phyloP scores from a whole-genome alignment of 371 early-diverging fungal genomes.

The Dipsacomyces acuminosporus region DNA sequence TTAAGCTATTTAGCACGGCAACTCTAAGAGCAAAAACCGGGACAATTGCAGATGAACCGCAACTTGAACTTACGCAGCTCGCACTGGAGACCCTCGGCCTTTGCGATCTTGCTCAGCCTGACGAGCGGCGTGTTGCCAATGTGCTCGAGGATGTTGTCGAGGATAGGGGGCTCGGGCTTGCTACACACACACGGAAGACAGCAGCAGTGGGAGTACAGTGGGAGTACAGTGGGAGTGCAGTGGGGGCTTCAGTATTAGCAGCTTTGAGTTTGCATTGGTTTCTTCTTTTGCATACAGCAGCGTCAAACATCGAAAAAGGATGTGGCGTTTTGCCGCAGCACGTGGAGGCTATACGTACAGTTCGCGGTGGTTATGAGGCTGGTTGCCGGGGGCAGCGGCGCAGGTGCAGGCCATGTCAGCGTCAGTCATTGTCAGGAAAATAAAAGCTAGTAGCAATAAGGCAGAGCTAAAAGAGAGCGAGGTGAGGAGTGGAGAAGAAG shows the following conservation, averaged over 20 bases:
- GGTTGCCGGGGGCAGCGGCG: conserved; percentile 34
- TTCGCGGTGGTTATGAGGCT: conserved; percentile 41
- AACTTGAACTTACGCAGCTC: conserved; percentile 72
- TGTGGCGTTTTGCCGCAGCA: too few species aligned
- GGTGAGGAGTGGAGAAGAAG: neutral
- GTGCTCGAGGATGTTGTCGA: conserved; percentile 79
- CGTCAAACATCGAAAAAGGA: too few species aligned
- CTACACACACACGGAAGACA: too few species aligned
- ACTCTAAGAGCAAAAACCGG: too few species aligned
- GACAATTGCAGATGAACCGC: too few species aligned
- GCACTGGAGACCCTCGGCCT: conserved; percentile 84
- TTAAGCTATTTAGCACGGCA: too few species aligned
- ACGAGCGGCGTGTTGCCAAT: conserved; percentile 96
- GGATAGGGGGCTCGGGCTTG: conserved; percentile 61
- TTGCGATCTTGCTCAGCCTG: conserved; percentile 78
- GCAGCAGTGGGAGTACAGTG: neutral
- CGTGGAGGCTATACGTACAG: conserved; percentile 19
- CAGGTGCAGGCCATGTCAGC: conserved; percentile 42
- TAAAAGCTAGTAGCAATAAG: neutral
- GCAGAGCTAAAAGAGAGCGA: neutral
- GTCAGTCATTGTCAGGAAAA: conserved; percentile 21
- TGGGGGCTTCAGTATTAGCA: too few species aligned
- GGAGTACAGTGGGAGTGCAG: too few species aligned
- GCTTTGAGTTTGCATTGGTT: too few species aligned
- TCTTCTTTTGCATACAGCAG: too few species aligned